Evolutionary conservation across 495 filamentous ascomycete genomes (phyloP).

Genomic region (Astrocystis sublimbata): DNA sequence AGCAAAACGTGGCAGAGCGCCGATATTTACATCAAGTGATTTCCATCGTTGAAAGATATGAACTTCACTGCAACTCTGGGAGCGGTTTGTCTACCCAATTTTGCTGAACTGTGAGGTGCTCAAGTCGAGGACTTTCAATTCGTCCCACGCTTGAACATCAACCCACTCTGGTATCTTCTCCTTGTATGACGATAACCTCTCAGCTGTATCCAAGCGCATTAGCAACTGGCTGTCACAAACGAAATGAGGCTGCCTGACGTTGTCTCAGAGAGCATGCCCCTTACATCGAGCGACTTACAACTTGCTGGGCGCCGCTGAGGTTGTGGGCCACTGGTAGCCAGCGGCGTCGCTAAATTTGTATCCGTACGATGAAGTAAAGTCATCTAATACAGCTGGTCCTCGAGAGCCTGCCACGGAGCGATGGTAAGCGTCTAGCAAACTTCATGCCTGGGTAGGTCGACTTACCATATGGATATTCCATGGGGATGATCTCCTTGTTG

Average conservation of each 20-base stretch:
- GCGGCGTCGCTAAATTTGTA: conserved; percentile 98
- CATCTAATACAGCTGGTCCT: conserved; percentile 93
- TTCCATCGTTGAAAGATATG: conserved; percentile 8
- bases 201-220: conserved; percentile 25
- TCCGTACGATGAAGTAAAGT: conserved; percentile 96
- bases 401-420: conserved; percentile 70
- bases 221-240: conserved; percentile 21
- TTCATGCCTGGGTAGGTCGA: conserved; percentile 13
- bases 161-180: conserved; percentile 18
- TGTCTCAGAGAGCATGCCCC: conserved; percentile 23
- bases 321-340: conserved; percentile 92
- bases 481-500: conserved; percentile 98
- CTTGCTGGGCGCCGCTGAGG: conserved; percentile 64
- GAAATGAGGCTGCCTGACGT: conserved; percentile 29
- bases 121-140: conserved; percentile 15
- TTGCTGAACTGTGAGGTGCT: conserved; percentile 19
- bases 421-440: conserved; percentile 10
- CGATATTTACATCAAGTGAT: conserved; percentile 9
- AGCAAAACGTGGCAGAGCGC: conserved; percentile 13
- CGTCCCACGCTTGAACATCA: conserved; percentile 16
- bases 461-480: conserved; percentile 99
- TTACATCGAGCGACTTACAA: conserved; percentile 58
- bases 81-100: not conserved
- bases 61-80: conserved; percentile 1
- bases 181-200: conserved; percentile 20